Evolutionary conservation across 345 rosid species (phyloP).

Genomic region (Gossypium mustelinum): DNA sequence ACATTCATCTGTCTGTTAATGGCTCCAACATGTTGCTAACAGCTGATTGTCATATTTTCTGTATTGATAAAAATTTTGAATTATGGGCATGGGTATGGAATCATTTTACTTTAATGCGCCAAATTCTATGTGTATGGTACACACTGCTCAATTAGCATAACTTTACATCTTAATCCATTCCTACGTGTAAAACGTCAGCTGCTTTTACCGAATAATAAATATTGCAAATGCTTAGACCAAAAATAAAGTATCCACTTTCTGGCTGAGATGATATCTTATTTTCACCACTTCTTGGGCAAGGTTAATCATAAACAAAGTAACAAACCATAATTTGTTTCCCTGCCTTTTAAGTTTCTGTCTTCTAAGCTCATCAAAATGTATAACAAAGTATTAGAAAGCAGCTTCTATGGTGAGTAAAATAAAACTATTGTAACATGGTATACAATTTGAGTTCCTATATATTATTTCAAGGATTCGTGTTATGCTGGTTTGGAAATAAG

Average conservation of each 20-base stretch:
- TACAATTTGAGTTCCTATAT: no score
- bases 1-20: not conserved
- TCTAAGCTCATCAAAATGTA: not conserved
- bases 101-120: not conserved
- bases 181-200: no score
- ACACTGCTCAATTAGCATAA: no score
- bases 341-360: not conserved
- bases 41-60: not conserved
- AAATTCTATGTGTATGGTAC: no score
- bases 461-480: no score
- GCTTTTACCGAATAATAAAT: not conserved
- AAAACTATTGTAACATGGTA: no score
- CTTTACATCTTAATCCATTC: no score
- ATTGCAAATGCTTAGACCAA: not conserved
- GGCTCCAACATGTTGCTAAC: not conserved
- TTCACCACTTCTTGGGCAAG: not conserved
- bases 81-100: not conserved
- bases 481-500: no score
- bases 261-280: not conserved
- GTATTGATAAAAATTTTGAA: not conserved
- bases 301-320: not conserved
- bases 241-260: not conserved
- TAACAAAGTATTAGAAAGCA: not conserved
- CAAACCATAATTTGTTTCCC: not conserved
- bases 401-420: not conserved